Percentiles rank a stretch among this genome's conserved stretches.
These are phyloP conservation scores for Juglanconis juglandina DNA, from an alignment of 2,329 filamentous ascomycete genomes.

Conservation along the genomic window DNA sequence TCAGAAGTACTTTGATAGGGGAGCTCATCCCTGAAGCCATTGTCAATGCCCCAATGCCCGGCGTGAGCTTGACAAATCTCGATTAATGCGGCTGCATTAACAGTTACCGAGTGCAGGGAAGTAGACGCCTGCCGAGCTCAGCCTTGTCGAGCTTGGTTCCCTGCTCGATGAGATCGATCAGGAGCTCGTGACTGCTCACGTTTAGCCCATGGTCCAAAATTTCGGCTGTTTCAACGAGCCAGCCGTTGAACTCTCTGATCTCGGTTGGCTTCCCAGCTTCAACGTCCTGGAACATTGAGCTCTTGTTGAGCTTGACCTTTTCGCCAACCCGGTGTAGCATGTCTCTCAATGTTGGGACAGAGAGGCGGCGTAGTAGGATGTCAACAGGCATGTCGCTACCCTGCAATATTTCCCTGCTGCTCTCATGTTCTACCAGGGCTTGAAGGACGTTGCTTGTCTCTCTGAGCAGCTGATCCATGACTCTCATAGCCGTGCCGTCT, in stretches of 20 bases:
- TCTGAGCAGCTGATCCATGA: slow-evolving; percentile 67
- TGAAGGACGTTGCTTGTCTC: slow-evolving; percentile 74
- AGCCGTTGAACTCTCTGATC: slow-evolving; percentile 58
- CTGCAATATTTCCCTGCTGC: slow-evolving; percentile 36
- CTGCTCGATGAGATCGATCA: slow-evolving; percentile 24
- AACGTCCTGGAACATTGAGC: slow-evolving; percentile 62
- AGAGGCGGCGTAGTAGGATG: slow-evolving; percentile 39
- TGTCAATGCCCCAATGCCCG: neutral
- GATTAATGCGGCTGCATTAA: slow-evolving; percentile 1
- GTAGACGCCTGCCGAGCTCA: slow-evolving; percentile 16
- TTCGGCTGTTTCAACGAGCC: slow-evolving; percentile 36
- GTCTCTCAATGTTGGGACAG: slow-evolving; percentile 35
- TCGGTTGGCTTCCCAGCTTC: slow-evolving; percentile 50
- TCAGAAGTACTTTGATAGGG: neutral
- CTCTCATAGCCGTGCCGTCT: slow-evolving; percentile 44
- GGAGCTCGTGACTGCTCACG: slow-evolving; percentile 20
- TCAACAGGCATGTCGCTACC: slow-evolving; percentile 8
- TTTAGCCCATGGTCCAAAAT: slow-evolving; percentile 20
- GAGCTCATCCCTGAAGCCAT: neutral
- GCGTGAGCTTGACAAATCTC: neutral
- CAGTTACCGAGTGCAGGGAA: slow-evolving; percentile 12
- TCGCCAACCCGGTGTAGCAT: slow-evolving; percentile 46
- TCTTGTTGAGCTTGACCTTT: slow-evolving; percentile 52
- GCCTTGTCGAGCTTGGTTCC: slow-evolving; percentile 14
- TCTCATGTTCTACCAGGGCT: slow-evolving; percentile 60